Evolutionary conservation across 495 filamentous ascomycete species (phyloP), one percentile per base, ranked within the genome.

Genomic region (Aspergillus cavernicola): DNA sequence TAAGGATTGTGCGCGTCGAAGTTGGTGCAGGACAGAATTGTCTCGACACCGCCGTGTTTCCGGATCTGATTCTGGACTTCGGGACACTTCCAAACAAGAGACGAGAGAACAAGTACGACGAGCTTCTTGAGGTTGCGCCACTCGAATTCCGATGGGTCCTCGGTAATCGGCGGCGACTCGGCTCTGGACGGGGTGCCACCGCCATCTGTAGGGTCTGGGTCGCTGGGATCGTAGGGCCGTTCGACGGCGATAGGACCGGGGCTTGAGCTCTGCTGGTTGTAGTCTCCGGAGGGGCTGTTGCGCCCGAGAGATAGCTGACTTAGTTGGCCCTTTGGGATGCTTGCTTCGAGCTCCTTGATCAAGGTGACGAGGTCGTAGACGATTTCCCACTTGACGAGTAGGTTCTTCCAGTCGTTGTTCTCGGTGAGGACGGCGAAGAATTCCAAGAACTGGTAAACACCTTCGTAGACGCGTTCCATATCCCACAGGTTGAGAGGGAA

Each of bases 401-500:
- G 82, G 42, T 75, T 73, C 62, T 81, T 81, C 78, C 78, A 81
- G 56, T 79, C 75, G 49, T 80, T 81, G 62, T 82, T 86, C 56
- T 96, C 90, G 18, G 88, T 90, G 16, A 95, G 78, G 2, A 95
- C 90, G n/a, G 88, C 89, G 50, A 97, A 87, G 66, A 96, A 92
- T 56, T 97, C 90, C 6, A 97, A 79, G 66, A 92, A 95, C 65
- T 96, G 90, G 46, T 90, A 90, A 11, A 96, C 83, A 13, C 91
- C 92, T 61, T 97, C 84, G 58, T 87, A 87, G 38, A 87, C 90
- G 15, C 92, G 83, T 64, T 97, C 92, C 85, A 97, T 93, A 62
- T 97, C 92, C 92, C 92, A 97, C 26, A 92, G 80, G 59, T 97
- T 93, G 35, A 96, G 83, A 4, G 92, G 92, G 62, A 96, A 97